Conservation (phyloP, 345 rosid species). For the Linum usitatissimum region DNA sequence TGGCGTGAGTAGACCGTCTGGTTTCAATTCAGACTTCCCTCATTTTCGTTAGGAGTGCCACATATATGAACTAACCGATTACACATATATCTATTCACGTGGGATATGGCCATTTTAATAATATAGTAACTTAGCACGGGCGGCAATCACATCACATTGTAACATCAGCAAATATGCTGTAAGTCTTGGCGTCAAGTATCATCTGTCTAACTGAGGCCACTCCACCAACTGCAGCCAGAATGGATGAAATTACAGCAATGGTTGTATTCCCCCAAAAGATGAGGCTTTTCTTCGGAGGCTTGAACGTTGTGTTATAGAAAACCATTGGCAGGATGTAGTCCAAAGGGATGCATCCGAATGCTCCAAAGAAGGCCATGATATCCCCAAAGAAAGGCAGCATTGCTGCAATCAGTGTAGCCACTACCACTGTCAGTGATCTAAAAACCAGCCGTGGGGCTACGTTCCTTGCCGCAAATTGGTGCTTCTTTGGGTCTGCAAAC, state of each 20-base stretch:
- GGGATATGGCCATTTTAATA: no score
- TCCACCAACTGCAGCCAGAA: slow-evolving; percentile 24
- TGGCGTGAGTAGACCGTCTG: no score
- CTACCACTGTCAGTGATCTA: slow-evolving; percentile 27
- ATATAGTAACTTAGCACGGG: no score
- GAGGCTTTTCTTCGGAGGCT: slow-evolving; percentile 30
- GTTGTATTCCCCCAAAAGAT: slow-evolving; percentile 31
- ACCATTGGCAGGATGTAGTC: slow-evolving; percentile 40
- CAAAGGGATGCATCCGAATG: slow-evolving; percentile 38
- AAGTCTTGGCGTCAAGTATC: slow-evolving; percentile 34
- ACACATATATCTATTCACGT: no score
- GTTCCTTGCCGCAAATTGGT: slow-evolving; percentile 33
- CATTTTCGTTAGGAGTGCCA: no score
- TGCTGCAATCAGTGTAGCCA: slow-evolving; percentile 24
- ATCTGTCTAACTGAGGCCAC: slow-evolving; percentile 38
- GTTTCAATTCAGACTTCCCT: no score
- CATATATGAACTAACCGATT: no score
- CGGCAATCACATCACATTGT: slow-evolving; percentile 11
- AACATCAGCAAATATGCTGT: slow-evolving; percentile 29
- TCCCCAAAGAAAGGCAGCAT: slow-evolving; percentile 55
- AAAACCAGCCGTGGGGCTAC: slow-evolving; percentile 28
- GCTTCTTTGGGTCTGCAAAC: slow-evolving; percentile 28
- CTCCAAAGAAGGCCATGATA: slow-evolving; percentile 36
- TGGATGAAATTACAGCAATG: slow-evolving; percentile 23
- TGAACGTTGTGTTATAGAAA: slow-evolving; percentile 33